These are phyloP conservation scores for Cercospora nicotianae DNA, from an alignment of 2,329 filamentous ascomycete genomes.

Conservation along the genomic window DNA sequence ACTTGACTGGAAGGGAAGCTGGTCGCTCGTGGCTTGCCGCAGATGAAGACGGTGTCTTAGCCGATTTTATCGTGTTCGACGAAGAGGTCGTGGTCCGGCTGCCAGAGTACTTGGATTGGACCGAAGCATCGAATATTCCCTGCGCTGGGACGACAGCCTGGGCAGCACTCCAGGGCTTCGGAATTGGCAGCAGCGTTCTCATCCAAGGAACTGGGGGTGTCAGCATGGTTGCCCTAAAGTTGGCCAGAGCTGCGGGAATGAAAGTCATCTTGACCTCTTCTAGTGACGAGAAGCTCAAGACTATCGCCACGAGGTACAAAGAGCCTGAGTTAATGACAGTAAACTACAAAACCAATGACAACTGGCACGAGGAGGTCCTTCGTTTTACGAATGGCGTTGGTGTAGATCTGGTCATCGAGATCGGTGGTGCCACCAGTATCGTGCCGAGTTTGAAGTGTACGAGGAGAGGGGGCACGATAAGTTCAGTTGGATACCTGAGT, in stretches of 20 bases:
- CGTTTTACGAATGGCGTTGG: not conserved
- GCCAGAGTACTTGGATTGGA: slow-evolving; percentile 56
- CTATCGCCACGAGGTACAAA: not conserved
- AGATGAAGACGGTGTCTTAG: slow-evolving; percentile 58
- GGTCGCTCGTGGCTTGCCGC: slow-evolving; percentile 53
- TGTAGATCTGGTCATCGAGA: not conserved
- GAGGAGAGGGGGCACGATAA: slow-evolving; percentile 5
- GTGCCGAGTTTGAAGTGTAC: not conserved
- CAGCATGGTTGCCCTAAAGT: not conserved
- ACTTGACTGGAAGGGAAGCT: slow-evolving; percentile 43
- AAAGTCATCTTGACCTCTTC: not conserved
- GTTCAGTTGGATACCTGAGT: slow-evolving; percentile 18
- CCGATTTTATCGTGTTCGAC: slow-evolving; percentile 59
- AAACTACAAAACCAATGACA: not conserved
- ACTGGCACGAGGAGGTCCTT: not conserved
- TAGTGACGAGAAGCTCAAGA: not conserved
- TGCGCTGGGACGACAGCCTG: not conserved
- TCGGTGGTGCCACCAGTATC: not conserved
- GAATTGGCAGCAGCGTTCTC: not conserved
- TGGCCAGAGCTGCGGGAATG: not conserved
- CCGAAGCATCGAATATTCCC: slow-evolving; percentile 49
- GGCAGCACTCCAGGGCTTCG: not conserved
- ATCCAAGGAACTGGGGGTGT: not conserved
- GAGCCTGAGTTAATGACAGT: not conserved
- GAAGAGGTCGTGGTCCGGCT: slow-evolving; percentile 51